Conservation (phyloP, 176 grass and related monocot genomes). For the Melocanna baccifera region DNA sequence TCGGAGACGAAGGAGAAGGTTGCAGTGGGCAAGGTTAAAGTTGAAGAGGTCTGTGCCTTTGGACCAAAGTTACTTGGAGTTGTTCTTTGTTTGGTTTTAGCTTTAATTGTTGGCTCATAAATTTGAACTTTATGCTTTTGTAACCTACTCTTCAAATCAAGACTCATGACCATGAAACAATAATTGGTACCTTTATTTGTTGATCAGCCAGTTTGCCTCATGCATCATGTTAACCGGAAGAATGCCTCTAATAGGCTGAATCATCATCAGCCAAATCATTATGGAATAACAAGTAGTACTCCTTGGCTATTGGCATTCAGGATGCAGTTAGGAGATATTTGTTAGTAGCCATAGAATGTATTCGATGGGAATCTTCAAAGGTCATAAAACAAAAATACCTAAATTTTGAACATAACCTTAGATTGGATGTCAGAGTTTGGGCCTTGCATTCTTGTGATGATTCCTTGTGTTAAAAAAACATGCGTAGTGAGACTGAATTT, state of each 20-base stretch:
- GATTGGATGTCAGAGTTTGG: neutral
- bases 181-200: neutral
- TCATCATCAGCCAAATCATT: neutral
- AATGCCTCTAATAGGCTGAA: neutral
- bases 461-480: neutral
- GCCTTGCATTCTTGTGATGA: neutral
- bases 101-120: neutral
- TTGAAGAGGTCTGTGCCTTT: conserved; percentile 71
- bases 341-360: neutral
- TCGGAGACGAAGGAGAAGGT: conserved; percentile 94
- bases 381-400: neutral
- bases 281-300: neutral
- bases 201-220: neutral
- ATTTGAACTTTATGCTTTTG: neutral
- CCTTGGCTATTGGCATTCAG: conserved; percentile 9
- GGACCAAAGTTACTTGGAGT: neutral
- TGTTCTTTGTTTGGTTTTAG: neutral
- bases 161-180: neutral
- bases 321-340: neutral
- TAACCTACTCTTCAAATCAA: neutral
- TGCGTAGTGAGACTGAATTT: conserved; percentile 5
- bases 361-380: neutral
- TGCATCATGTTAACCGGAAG: neutral
- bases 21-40: conserved; percentile 92
- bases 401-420: neutral